Evolutionary conservation across 805 yeast genomes (phyloP), one percentile per base, ranked within the genome.

Genomic region (Sugiyamaella chiloensis): DNA sequence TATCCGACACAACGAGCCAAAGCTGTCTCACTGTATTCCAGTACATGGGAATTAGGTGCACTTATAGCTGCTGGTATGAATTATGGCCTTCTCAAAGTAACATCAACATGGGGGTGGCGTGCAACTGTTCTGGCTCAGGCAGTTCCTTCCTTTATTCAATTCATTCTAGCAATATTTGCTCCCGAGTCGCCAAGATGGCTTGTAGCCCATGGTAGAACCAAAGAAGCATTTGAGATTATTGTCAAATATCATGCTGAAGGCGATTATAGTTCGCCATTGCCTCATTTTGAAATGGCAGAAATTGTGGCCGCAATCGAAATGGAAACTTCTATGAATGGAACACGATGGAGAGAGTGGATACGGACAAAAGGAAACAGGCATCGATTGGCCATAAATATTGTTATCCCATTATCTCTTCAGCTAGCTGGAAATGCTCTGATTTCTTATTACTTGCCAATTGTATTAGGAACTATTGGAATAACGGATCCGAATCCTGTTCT

Each of bases 31-130:
- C 76, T 56, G 66, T 82, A 59, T 83, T 81, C 66, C 87, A 87
- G 83, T 26, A 74, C 81, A 30, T 79, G 82, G 55, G 80, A 81
- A 17, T 70, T 80, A 37, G 91, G 93, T 60, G 82, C 88, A 24
- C 73, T 83, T 58, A 71, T 83, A 58, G 87, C 90, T n/a, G 83
- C 82, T 67, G 83, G 87, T 85, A 30, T 46, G 11, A 27, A 23
- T 16, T 37, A 40, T 20, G 56, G 56, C 30, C 12, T 29, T 44
- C 39, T 29, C 11, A 19, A 40, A 27, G 69, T 81, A 50, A 85
- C 81, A 60, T 20, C 20, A 23, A 23, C 24, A 36, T 40, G 42
- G 42, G 29, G 42, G n/a, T 30, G 45, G 45, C 34, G 45, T 8
- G 16, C 20, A 9, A 27, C 45, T 2, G 29, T 27, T 12, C 16